These are phyloP conservation scores for Thalassiosira ordinaria DNA, from an alignment of 352 stramenopile genomes.

Conservation along the genomic window DNA sequence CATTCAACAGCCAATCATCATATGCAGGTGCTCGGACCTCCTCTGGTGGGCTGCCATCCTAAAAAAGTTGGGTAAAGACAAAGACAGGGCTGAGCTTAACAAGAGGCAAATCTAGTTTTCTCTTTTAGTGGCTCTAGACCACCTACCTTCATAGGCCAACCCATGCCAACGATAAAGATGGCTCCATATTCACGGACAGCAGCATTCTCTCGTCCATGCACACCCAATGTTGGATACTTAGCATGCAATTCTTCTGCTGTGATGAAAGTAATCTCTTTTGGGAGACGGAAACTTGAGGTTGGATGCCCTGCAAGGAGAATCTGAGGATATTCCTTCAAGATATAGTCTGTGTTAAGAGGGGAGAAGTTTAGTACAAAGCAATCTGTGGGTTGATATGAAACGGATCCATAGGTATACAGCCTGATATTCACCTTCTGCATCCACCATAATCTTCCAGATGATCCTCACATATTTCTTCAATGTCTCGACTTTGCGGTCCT, in stretches of 20 bases:
- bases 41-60: constrained; percentile 47
- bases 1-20: constrained; percentile 64
- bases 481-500: too few relatives aligned
- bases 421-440: constrained; percentile 18
- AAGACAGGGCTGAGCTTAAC: too few relatives aligned
- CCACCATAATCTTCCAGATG: too few relatives aligned
- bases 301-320: constrained; percentile 50
- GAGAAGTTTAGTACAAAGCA: too few relatives aligned
- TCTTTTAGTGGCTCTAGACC: too few relatives aligned
- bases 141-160: constrained; percentile 61
- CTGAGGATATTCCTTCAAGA: constrained; percentile 49
- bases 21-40: constrained; percentile 53
- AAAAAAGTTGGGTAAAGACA: too few relatives aligned
- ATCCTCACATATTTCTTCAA: too few relatives aligned
- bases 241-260: constrained; percentile 58
- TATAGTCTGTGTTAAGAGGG: too few relatives aligned
- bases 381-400: too few relatives aligned
- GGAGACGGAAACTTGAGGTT: constrained; percentile 38
- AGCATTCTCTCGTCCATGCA: constrained; percentile 53
- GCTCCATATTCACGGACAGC: constrained; percentile 57
- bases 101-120: too few relatives aligned
- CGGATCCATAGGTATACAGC: too few relatives aligned
- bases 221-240: constrained; percentile 42
- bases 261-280: constrained; percentile 61
- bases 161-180: constrained; percentile 66